Conservation (phyloP, 371 early-diverging fungal species). For the Mucor velutinosus region DNA sequence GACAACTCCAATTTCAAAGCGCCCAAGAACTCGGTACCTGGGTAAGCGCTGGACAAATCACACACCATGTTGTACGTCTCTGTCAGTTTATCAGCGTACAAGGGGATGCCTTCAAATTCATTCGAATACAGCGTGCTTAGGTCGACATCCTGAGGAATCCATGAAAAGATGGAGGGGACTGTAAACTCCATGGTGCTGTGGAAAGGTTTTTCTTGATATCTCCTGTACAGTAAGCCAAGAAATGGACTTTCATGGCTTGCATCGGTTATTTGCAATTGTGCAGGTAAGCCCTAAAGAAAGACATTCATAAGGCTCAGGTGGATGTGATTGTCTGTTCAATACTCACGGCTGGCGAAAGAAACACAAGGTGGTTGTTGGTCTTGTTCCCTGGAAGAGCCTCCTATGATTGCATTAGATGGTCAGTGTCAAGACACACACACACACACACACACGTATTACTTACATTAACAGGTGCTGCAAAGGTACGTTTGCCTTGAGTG, state of each 20-base stretch:
- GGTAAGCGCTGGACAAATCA: constrained; percentile 8
- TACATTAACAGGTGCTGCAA: neutral
- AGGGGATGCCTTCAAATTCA: neutral
- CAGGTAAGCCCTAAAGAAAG: constrained; percentile 1
- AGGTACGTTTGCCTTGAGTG: constrained; percentile 19
- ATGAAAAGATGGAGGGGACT: neutral
- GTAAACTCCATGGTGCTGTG: neutral
- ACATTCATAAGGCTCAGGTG: neutral
- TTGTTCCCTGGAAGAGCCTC: neutral
- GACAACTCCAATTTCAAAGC: constrained; percentile 29
- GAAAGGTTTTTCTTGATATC: neutral
- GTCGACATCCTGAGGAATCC: neutral
- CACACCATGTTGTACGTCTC: constrained; percentile 9
- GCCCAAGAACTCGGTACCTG: constrained; percentile 22
- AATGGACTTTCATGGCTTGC: constrained; percentile 18
- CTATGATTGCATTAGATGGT: neutral
- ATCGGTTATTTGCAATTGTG: neutral
- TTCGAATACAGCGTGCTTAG: constrained; percentile 5
- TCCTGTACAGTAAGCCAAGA: constrained; percentile 11
- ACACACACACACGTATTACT: too few species aligned
- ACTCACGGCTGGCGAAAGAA: neutral
- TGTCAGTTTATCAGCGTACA: neutral
- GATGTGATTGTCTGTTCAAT: neutral
- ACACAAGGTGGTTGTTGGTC: neutral
- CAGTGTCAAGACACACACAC: neutral